Base-by-base conservation (phyloP, 1,139 yeast genomes). In the Suzukiozyma palmioleophila region DNA sequence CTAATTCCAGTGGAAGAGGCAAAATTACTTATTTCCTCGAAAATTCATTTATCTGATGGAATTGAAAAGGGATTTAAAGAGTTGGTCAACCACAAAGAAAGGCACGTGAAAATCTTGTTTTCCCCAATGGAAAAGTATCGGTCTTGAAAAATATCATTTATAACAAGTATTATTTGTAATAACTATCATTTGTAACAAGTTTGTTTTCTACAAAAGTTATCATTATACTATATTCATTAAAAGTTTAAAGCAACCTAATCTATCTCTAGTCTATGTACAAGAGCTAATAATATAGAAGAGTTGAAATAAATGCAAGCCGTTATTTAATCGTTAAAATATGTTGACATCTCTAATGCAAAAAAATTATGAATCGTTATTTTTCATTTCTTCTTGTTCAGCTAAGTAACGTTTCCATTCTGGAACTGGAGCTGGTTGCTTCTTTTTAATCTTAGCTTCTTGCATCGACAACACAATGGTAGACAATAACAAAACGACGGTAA, bases 401-500 rank as follows among this genome's bases (percentile, higher is more conserved):
- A 53, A 50, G 38, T 44, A 48, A 36, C 54, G 52, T 51, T 59
- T 62, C 72, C 72, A 66, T 44, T 63, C 68, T 24, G 64, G 62
- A 13, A 60, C 53, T 4, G 68, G 64, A 8, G 61, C 55, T 3
- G 69, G 66, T 33, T 51, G 49, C 30, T 49, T 45, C 48, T 59
- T 57, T 40, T 52, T 43, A 30, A 50, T 37, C 32, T 78, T 75
- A 48, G 73, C 75, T 50, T 81, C 87, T 48, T 74, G 79, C 62
- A 79, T 65, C 30, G 78, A 67, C 50, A 83, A 63, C 36, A 80
- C 77, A 48, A 83, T 69, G 3, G 88, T 76, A 32, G 78, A 82
- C 46, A 83, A 62, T 49, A 83, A 62, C 43, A 83, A 64, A 9
- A 74, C 73, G 39, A 82, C 84, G 2, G 88, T 79, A 43, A 86